Conservation (phyloP, 2,329 filamentous ascomycete genomes). For the Knoxdaviesia proteae region DNA sequence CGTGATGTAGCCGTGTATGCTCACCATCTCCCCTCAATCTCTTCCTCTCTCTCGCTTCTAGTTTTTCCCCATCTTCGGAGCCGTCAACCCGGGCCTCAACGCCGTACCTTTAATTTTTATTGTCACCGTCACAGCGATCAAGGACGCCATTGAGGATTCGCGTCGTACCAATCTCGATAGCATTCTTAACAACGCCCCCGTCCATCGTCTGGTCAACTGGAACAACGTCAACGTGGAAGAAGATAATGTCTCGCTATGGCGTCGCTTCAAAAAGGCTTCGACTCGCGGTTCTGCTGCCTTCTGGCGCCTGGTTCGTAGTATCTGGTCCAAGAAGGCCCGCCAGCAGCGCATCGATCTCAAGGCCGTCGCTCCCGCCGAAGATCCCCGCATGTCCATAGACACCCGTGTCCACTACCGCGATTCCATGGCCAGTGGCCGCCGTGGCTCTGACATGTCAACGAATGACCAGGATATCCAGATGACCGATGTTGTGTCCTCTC, state of each 20-base stretch:
- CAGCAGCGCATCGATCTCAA: conserved; percentile 28
- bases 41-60: conserved; percentile 16
- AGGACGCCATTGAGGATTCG: conserved; percentile 92
- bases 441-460: conserved; percentile 22
- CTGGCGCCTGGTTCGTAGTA: conserved; percentile 22
- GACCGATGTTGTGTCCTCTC: conserved; percentile 47
- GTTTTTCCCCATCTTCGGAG: conserved; percentile 95
- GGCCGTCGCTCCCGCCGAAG: conserved; percentile 18
- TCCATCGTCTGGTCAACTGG: conserved; percentile 76
- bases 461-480: conserved; percentile 52
- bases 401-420: conserved; percentile 16
- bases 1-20: too few relatives aligned
- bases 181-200: conserved; percentile 86
- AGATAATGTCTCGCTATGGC: conserved; percentile 71
- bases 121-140: conserved; percentile 68
- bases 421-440: conserved; percentile 24
- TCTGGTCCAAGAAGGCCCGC: conserved; percentile 30
- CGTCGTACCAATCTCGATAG: conserved; percentile 77
- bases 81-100: conserved; percentile 71
- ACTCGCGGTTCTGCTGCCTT: conserved; percentile 37
- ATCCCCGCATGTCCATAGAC: conserved; percentile 37
- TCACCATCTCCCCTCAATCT: conserved; percentile 3
- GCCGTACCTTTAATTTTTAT: conserved; percentile 88
- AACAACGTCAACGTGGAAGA: conserved; percentile 83
- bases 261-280: conserved; percentile 74